phyloP scores from a whole-genome alignment of 1,139 yeast species.

The Blastobotrys raffinosifermentans region DNA sequence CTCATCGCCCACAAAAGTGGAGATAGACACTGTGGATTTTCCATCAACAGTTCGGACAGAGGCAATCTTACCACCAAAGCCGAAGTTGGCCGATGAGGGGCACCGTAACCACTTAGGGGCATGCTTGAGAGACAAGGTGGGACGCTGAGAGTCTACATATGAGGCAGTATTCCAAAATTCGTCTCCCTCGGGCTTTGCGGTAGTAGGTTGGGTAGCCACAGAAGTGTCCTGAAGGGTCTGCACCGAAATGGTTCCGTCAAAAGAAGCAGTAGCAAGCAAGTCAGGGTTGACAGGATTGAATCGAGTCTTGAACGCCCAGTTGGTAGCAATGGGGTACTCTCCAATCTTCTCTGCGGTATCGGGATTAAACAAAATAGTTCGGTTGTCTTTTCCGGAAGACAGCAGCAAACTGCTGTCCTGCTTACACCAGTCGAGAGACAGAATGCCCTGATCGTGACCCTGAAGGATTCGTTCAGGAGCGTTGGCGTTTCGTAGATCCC shows the following conservation, averaged over 20 bases:
- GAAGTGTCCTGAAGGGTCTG: constrained; percentile 82
- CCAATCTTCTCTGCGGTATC: constrained; percentile 56
- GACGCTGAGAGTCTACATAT: constrained; percentile 63
- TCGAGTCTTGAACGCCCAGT: constrained; percentile 86
- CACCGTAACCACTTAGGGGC: constrained; percentile 87
- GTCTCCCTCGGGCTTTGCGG: constrained; percentile 48
- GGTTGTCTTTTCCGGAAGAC: constrained; percentile 88
- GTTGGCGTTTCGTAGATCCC: constrained; percentile 93
- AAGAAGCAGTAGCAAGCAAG: constrained; percentile 86
- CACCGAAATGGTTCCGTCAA: constrained; percentile 77
- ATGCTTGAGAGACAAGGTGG: constrained; percentile 55
- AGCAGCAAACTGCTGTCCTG: constrained; percentile 73
- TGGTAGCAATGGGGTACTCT: constrained; percentile 85
- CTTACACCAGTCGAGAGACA: constrained; percentile 89
- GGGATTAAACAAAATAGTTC: constrained; percentile 90
- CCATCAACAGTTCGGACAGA: constrained; percentile 40
- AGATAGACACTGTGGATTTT: constrained; percentile 44
- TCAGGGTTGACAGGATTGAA: constrained; percentile 91
- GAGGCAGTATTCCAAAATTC: constrained; percentile 85
- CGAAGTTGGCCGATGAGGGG: constrained; percentile 76
- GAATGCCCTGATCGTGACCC: constrained; percentile 85
- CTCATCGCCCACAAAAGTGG: constrained; percentile 43
- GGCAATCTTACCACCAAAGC: constrained; percentile 89
- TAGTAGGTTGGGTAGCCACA: constrained; percentile 24
- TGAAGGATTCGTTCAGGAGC: constrained; percentile 72